Base-by-base conservation (phyloP, 768 basidiomycete genomes). In the Pholiota conissans region DNA sequence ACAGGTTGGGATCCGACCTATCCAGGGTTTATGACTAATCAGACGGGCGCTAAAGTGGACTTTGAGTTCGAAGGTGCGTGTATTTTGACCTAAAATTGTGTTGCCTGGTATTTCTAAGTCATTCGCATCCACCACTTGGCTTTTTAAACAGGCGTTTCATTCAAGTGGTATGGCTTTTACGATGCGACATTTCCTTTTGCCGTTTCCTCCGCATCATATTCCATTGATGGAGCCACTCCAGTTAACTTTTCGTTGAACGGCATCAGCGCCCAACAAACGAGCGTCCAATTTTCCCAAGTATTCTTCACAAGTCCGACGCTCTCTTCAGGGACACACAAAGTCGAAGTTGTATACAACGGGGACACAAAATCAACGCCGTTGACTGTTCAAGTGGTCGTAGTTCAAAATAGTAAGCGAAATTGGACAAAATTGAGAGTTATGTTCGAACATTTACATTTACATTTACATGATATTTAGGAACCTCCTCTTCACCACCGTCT, bases 61-160 rank as follows among this genome's bases (percentile, higher is more conserved):
- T 63, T 70, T 27, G 58, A 63, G 35, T 71, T 73, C 51, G 59
- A 55, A 40, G 72, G 72, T 71, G 29, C 42, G 27, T 63, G 49
- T 7, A 39, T 0, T 14, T 16, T 13, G n/a, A n/a, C n/a, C n/a
- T n/a, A n/a, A n/a, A n/a, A n/a, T n/a, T n/a, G n/a, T n/a, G n/a
- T n/a, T n/a, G n/a, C n/a, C n/a, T n/a, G n/a, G n/a, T n/a, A n/a
- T n/a, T n/a, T n/a, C n/a, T n/a, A n/a, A n/a, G n/a, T n/a, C n/a
- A n/a, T n/a, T n/a, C n/a, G n/a, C n/a, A n/a, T n/a, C n/a, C n/a
- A n/a, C n/a, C n/a, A n/a, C n/a, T n/a, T n/a, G n/a, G n/a, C n/a
- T n/a, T n/a, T n/a, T n/a, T n/a, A n/a, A 18, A 13, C 22, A 73
- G 73, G 73, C 18, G 65, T 65, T 14, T 63, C 65, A 9, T 56